Conservation (phyloP, 345 rosid genomes). For the Hibiscus mutabilis region DNA sequence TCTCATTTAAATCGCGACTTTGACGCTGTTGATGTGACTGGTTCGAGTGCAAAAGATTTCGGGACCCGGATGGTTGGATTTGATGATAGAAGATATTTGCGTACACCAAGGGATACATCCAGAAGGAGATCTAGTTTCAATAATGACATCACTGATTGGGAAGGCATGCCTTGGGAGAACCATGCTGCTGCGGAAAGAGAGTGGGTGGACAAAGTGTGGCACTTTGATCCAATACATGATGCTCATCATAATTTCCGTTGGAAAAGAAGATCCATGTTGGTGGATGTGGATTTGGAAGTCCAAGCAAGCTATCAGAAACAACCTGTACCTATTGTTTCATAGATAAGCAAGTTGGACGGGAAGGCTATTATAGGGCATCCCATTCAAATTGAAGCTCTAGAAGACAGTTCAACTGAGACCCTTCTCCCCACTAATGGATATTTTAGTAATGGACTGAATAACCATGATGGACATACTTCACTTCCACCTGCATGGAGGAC, state of each 20-base stretch:
- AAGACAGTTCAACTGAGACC: slow-evolving; percentile 62
- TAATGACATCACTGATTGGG: slow-evolving; percentile 45
- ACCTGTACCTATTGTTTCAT: slow-evolving; percentile 75
- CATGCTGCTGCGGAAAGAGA: slow-evolving; percentile 27
- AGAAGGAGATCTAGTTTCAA: slow-evolving; percentile 31
- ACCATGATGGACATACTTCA: slow-evolving; percentile 39
- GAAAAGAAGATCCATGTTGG: slow-evolving; percentile 38
- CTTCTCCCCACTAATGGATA: slow-evolving; percentile 35
- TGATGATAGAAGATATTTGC: slow-evolving; percentile 33
- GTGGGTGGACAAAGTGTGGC: slow-evolving; percentile 35
- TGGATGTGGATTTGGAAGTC: slow-evolving; percentile 89
- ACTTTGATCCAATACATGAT: slow-evolving; percentile 31
- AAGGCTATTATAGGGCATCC: slow-evolving; percentile 92
- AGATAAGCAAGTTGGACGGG: slow-evolving; percentile 71
- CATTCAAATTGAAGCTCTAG: slow-evolving; percentile 59
- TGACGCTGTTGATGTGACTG: slow-evolving; percentile 38
- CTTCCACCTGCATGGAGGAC: slow-evolving; percentile 85
- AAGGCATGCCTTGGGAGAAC: slow-evolving; percentile 48
- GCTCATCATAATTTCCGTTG: slow-evolving; percentile 36
- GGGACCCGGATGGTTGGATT: slow-evolving; percentile 29
- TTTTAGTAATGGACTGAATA: slow-evolving; percentile 36
- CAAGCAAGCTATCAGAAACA: slow-evolving; percentile 69
- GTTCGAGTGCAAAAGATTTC: slow-evolving; percentile 35
- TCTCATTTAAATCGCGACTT: slow-evolving; percentile 27
- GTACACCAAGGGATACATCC: slow-evolving; percentile 33